phyloP scores from a whole-genome alignment of 495 filamentous ascomycete species.

The Rusavskia elegans region DNA sequence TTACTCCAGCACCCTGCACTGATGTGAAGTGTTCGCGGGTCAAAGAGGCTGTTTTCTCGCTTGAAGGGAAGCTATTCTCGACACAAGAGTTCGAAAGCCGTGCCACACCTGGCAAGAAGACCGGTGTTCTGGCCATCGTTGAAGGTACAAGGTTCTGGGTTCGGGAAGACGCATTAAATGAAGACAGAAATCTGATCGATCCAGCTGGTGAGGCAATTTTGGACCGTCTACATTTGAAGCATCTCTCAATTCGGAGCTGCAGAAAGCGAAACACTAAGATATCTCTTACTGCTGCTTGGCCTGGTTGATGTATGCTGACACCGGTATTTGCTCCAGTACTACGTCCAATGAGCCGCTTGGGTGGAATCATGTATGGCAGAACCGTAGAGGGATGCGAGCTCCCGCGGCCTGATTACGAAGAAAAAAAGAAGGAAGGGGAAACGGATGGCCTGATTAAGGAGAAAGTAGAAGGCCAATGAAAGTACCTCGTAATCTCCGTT shows the following conservation, averaged over 20 bases:
- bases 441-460: constrained; percentile 25
- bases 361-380: constrained; percentile 71
- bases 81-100: constrained; percentile 61
- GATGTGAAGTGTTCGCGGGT: constrained; percentile 58
- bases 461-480: constrained; percentile 19
- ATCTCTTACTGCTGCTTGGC: too few relatives aligned
- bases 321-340: constrained; percentile 23
- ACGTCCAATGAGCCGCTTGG: constrained; percentile 61
- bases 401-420: constrained; percentile 50
- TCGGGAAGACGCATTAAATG: constrained; percentile 73
- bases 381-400: constrained; percentile 61
- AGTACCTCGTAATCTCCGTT: constrained; percentile 1
- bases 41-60: constrained; percentile 61
- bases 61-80: constrained; percentile 66
- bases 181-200: constrained; percentile 56
- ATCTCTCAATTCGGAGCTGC: too few relatives aligned
- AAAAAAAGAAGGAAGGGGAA: constrained; percentile 27
- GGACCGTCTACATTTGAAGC: too few relatives aligned
- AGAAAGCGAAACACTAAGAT: too few relatives aligned
- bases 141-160: constrained; percentile 85
- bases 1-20: constrained; percentile 52
- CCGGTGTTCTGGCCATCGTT: constrained; percentile 56
- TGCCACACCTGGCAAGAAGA: constrained; percentile 50
- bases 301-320: too few relatives aligned
- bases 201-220: constrained; percentile 20